Base-by-base conservation (phyloP, 768 basidiomycete species). In the Agaricus sinodeliciosus region DNA sequence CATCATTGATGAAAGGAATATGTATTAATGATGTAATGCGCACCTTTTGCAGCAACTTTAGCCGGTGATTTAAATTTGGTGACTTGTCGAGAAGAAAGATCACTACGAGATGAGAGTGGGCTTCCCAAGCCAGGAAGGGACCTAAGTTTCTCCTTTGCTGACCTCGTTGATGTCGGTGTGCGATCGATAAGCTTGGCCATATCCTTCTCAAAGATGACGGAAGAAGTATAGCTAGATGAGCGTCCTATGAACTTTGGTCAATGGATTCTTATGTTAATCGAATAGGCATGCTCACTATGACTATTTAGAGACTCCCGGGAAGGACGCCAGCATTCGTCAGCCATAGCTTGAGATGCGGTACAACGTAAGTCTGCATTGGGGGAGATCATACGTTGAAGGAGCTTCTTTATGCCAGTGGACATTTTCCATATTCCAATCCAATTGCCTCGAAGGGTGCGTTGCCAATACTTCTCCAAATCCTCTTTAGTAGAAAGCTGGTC, bases 381-480 rank as follows among this genome's bases (percentile, higher is more conserved):
- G 8, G 79, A 71, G 25, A 90, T 76, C 90, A 93, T 91, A 46
- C 84, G 70, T n/a, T 78, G 77, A 12, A 93, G 67, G 48, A 92
- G 71, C 55, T 70, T 76, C 66, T 93, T 89, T 48, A 79, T 69
- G 63, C 74, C 68, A 45, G 73, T 74, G 4, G 83, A 81, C 74
- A 88, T 84, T 42, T 75, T 73, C 82, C 88, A 90, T 28, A 72
- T 76, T 37, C 94, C 93, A 11, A 94, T 76, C 94, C 94, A 97
- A 62, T 83, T 84, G 9, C 93, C 93, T 2, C 79, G 77, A 55
- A 89, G 71, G 2, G 94, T 93, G 15, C 92, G 80, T 41, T 79
- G 72, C 85, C 90, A 95, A 65, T 99, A 99, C 49, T 77, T 77
- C 63, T 91, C 85, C 22, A 95, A 67, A 58, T 91, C 88, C 40